Evolutionary conservation across 192 early-diverging fungal species (phyloP).

Genomic region (Rhizophagus sp.): DNA sequence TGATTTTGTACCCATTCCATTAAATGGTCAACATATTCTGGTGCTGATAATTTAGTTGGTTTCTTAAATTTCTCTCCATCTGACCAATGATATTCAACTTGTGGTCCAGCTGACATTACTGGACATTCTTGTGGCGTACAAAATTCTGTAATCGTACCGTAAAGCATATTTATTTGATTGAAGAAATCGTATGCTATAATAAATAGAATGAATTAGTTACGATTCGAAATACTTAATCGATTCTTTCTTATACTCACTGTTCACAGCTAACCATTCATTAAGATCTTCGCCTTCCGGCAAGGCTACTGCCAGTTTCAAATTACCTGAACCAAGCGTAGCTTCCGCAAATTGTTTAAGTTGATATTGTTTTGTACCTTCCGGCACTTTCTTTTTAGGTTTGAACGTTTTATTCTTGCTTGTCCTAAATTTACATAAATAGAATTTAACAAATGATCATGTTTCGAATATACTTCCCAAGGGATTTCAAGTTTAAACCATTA

Average conservation of each 20-base stretch:
- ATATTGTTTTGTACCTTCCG: slow-evolving; percentile 61
- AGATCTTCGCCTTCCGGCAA: slow-evolving; percentile 87
- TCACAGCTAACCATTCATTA: slow-evolving; percentile 93
- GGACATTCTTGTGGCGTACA: slow-evolving; percentile 90
- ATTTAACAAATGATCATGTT: background rate
- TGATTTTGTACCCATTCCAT: slow-evolving; percentile 82
- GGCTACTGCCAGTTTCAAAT: slow-evolving; percentile 73
- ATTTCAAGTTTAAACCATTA: no score
- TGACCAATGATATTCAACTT: slow-evolving; percentile 88
- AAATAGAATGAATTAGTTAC: background rate
- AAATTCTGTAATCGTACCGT: slow-evolving; percentile 80
- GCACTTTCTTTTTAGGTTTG: slow-evolving; percentile 53
- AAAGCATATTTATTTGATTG: slow-evolving; percentile 96
- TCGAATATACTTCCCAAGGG: background rate
- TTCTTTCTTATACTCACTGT: slow-evolving; percentile 48
- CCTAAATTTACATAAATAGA: background rate
- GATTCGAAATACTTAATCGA: background rate
- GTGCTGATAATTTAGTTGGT: slow-evolving; percentile 84
- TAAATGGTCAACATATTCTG: slow-evolving; percentile 86
- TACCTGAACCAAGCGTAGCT: slow-evolving; percentile 77
- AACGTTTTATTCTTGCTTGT: slow-evolving; percentile 57
- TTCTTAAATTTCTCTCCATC: slow-evolving; percentile 84
- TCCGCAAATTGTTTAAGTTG: slow-evolving; percentile 61
- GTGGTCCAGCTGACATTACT: slow-evolving; percentile 86
- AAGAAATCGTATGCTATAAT: slow-evolving; percentile 84